Conservation (phyloP, 2,329 filamentous ascomycete genomes). For the Hypoxylon sp. region DNA sequence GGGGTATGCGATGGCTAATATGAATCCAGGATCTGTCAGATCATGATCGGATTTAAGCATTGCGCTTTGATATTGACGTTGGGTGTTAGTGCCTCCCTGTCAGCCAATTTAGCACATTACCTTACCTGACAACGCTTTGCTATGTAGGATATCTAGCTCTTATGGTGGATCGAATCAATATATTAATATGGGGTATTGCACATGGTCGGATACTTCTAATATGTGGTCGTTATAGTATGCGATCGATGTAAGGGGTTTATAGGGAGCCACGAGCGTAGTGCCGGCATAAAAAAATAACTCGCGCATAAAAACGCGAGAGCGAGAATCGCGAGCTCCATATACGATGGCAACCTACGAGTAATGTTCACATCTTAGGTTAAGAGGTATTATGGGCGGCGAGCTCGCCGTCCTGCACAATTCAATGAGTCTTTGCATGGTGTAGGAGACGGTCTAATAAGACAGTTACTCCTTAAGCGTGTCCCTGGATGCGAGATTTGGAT, state of each 20-base stretch:
- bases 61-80: conserved; percentile 3
- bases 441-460: background rate
- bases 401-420: background rate
- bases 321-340: conserved; percentile 19
- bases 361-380: background rate
- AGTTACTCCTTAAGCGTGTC: background rate
- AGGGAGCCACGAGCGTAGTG: conserved; percentile 5
- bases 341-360: background rate
- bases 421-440: background rate
- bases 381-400: background rate
- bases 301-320: conserved; percentile 24
- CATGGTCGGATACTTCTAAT: conserved; percentile 6
- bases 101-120: background rate
- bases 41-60: conserved; percentile 12
- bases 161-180: conserved; percentile 1
- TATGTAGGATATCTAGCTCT: conserved; percentile 7
- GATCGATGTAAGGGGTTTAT: conserved; percentile 31
- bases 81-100: background rate
- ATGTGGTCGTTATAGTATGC: conserved; percentile 8
- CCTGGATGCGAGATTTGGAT: conserved; percentile 17
- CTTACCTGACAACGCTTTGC: background rate
- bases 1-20: background rate
- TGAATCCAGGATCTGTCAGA: conserved; percentile 2
- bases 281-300: conserved; percentile 25
- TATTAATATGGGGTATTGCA: conserved; percentile 13